phyloP scores from a whole-genome alignment of 345 rosid species.

The Corchorus capsularis region DNA sequence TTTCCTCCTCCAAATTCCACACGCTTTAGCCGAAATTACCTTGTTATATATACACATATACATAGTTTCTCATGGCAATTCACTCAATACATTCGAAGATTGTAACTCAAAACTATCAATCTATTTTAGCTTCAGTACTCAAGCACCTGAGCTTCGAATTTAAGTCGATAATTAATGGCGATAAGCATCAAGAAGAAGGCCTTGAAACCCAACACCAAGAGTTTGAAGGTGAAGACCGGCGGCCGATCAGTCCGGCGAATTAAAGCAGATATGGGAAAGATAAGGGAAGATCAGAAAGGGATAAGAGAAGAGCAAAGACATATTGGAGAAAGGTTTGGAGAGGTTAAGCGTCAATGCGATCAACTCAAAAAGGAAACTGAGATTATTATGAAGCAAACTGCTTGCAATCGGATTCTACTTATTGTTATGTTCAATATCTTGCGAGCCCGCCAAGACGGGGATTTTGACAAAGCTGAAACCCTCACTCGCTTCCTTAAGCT shows the following conservation, averaged over 20 bases:
- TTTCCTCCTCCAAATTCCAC: neutral
- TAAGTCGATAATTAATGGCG: neutral
- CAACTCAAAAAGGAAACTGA: slow-evolving; percentile 4
- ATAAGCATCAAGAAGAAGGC: neutral
- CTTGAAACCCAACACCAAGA: neutral
- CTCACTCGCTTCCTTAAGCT: neutral
- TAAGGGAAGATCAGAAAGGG: slow-evolving; percentile 9
- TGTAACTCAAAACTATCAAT: neutral
- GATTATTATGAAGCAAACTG: neutral
- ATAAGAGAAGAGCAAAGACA: slow-evolving; percentile 5
- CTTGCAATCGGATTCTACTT: slow-evolving; percentile 9
- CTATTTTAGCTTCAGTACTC: neutral
- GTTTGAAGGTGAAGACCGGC: neutral
- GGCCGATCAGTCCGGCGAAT: neutral
- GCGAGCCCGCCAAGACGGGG: neutral
- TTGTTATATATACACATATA: neutral
- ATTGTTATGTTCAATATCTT: neutral
- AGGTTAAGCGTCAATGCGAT: slow-evolving; percentile 2
- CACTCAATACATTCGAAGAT: too few relatives aligned
- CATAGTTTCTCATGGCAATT: neutral
- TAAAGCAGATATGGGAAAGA: slow-evolving; percentile 8
- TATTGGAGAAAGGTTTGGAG: slow-evolving; percentile 1
- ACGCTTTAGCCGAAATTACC: neutral
- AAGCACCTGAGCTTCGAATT: neutral
- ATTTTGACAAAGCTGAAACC: neutral